A percentile compares a stretch with the other conserved stretches of the same genome.
These are phyloP conservation scores for Aspergillus nanangensis DNA, from an alignment of 495 filamentous ascomycete genomes.

Conservation along the genomic window DNA sequence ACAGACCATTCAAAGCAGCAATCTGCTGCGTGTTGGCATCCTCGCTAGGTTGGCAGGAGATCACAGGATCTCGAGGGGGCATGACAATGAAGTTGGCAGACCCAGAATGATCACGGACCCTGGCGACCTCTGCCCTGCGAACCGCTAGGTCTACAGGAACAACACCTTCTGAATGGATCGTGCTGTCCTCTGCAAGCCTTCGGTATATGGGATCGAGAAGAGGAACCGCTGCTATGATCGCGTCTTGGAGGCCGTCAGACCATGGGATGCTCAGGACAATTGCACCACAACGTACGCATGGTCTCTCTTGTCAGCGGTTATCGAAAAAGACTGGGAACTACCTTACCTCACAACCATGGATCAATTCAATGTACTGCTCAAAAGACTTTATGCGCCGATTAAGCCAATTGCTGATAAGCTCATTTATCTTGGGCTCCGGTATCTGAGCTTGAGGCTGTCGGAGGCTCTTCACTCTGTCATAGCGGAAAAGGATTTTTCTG, in stretches of 20 bases:
- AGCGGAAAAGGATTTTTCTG: neutral
- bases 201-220: neutral
- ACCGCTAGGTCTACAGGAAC: neutral
- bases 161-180: neutral
- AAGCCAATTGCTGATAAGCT: neutral
- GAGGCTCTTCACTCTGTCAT: neutral
- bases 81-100: neutral
- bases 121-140: neutral
- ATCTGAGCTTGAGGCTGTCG: neutral
- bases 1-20: neutral
- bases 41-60: neutral
- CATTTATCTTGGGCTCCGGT: neutral
- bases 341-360: neutral
- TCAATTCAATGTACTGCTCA: neutral
- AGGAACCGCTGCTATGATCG: neutral
- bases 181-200: neutral
- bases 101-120: neutral
- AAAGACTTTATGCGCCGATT: neutral
- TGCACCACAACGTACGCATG: neutral
- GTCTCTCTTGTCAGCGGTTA: neutral
- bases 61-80: neutral
- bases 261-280: neutral
- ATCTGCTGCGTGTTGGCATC: neutral
- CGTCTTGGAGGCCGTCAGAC: neutral
- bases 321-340: neutral